Conservation (phyloP, 164 flowering plant genomes). For the Pachysandra terminalis region DNA sequence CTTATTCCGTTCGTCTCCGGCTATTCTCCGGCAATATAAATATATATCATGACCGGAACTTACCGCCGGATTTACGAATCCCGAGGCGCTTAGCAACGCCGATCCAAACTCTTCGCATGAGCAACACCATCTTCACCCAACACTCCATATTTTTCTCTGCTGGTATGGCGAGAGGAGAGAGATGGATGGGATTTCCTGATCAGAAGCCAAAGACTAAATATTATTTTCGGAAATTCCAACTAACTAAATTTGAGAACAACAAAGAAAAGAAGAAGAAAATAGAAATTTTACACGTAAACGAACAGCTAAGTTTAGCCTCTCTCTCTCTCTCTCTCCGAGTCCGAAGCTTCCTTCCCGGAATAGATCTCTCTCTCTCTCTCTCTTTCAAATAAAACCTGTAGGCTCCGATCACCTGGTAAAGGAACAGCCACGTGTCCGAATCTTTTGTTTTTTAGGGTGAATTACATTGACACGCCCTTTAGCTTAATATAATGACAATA, state of each 20-base stretch:
- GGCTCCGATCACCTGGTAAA: neutral
- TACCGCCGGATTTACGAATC: slow-evolving; percentile 44
- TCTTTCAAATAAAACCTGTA: neutral
- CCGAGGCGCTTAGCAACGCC: slow-evolving; percentile 38
- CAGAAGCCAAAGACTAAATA: neutral
- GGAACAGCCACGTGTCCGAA: neutral
- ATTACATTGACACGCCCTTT: too few relatives aligned
- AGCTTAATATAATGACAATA: too few relatives aligned
- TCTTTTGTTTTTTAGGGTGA: too few relatives aligned
- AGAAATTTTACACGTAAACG: too few relatives aligned
- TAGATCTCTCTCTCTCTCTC: neutral
- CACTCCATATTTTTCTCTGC: slow-evolving; percentile 23
- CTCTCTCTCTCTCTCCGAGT: too few relatives aligned
- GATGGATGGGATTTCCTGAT: neutral
- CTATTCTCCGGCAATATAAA: too few relatives aligned
- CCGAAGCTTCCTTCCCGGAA: too few relatives aligned
- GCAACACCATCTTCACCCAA: slow-evolving; percentile 32
- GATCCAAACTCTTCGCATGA: slow-evolving; percentile 34
- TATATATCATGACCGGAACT: slow-evolving; percentile 1
- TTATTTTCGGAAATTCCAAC: neutral
- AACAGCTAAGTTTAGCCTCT: too few relatives aligned
- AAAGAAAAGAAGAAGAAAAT: too few relatives aligned
- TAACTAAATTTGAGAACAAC: neutral
- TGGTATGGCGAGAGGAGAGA: too few relatives aligned
- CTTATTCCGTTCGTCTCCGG: too few relatives aligned